Conservation (phyloP, 2,329 filamentous ascomycete genomes). For the Truncatella angustata region DNA sequence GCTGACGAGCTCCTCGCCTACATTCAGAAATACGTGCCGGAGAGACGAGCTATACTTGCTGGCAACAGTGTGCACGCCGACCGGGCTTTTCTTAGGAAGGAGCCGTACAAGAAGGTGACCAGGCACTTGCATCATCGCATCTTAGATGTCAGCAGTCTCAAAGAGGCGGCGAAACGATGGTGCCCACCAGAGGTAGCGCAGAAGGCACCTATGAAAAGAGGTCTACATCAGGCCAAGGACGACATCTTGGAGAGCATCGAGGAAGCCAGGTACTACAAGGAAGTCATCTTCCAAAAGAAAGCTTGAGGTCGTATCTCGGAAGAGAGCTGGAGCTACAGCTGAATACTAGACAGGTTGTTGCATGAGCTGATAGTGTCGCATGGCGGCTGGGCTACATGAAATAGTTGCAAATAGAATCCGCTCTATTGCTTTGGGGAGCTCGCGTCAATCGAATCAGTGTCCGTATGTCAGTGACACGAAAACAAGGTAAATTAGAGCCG, state of each 20-base stretch:
- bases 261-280: slow-evolving; percentile 82
- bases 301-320: not conserved
- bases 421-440: too few species aligned
- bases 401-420: too few species aligned
- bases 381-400: too few species aligned
- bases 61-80: slow-evolving; percentile 95
- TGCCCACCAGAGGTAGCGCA: slow-evolving; percentile 58
- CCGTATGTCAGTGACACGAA: too few species aligned
- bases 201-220: slow-evolving; percentile 69
- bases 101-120: slow-evolving; percentile 71
- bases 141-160: slow-evolving; percentile 86
- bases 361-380: too few species aligned
- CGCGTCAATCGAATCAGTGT: too few species aligned
- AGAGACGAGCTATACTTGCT: slow-evolving; percentile 71
- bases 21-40: slow-evolving; percentile 69
- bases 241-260: slow-evolving; percentile 95
- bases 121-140: slow-evolving; percentile 86
- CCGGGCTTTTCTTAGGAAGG: slow-evolving; percentile 71
- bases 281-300: slow-evolving; percentile 60
- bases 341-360: too few species aligned
- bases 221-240: slow-evolving; percentile 76
- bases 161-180: slow-evolving; percentile 88
- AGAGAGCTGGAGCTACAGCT: too few species aligned
- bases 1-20: slow-evolving; percentile 74
- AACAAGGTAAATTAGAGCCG: too few species aligned